Base-by-base conservation (phyloP, 1,284 basidiomycete genomes). In the Irpex sp. region DNA sequence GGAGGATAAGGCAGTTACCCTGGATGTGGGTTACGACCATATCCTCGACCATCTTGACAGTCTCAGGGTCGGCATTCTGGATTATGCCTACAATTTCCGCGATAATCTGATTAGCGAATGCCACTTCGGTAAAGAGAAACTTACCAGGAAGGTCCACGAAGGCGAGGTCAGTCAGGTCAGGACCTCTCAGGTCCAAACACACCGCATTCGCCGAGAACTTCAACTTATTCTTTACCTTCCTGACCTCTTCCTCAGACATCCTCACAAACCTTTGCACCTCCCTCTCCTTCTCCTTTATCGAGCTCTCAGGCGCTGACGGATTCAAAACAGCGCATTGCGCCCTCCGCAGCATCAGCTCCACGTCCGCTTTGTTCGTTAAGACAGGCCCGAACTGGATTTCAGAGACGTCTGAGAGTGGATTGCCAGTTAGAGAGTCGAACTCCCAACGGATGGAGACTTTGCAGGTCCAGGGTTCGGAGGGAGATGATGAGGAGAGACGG, bases 121-220 rank as follows among this genome's bases (percentile, higher is more conserved):
- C 33, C 6, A 4, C 9, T 28, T 10, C 19, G 8, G 3, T 19
- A 56, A 45, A 18, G 14, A 2, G 16, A 1, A 8, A 58, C 57
- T 54, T 51, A 66, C 79, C 80, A 10, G 80, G 80, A 2, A 81
- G 67, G 67, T 83, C 82, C 6, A 82, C 73, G 58, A 83, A 84
- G 0, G 76, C 75, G 19, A 83, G 68, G 62, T 83, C 78, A 0
- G 79, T 77, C 0, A 77, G 68, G 0, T 78, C 78, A 0, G 78
- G 78, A 19, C 78, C 80, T 53, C 73, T 68, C 0, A 82, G 60
- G 49, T 80, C 76, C 16, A 82, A 63, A 59, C 77, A 79, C 4
- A 82, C 75, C 1, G 75, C 71, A 63, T 81, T 79, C 18, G 67
- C 62, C 4, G 79, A 81, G 65, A 82, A 82, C 5, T 66, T 58